These are phyloP conservation scores for Davidsoniella virescens DNA, from an alignment of 2,329 filamentous ascomycete genomes.

Conservation along the genomic window DNA sequence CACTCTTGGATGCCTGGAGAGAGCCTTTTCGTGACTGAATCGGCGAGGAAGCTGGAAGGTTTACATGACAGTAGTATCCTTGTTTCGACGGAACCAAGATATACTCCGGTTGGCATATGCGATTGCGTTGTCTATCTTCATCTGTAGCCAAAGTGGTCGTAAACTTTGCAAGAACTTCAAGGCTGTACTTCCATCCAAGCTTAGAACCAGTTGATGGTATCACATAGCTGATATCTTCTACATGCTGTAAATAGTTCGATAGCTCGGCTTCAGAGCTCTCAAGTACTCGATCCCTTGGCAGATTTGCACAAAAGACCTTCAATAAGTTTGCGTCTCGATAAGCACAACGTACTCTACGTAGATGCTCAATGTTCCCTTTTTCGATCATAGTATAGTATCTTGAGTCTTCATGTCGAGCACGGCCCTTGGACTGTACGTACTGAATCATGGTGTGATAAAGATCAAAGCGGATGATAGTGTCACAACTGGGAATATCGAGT, in stretches of 20 bases:
- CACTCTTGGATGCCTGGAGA: constrained; percentile 49
- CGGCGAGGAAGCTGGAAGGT: constrained; percentile 60
- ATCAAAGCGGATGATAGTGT: constrained; percentile 61
- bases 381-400: constrained; percentile 78
- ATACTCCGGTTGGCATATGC: constrained; percentile 36
- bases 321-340: constrained; percentile 45
- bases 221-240: constrained; percentile 34
- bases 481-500: constrained; percentile 52
- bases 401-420: constrained; percentile 63
- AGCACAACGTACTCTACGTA: constrained; percentile 39
- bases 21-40: constrained; percentile 49
- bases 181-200: constrained; percentile 59
- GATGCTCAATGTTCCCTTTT: constrained; percentile 45
- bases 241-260: no score
- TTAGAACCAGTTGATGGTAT: constrained; percentile 56
- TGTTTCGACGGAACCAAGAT: constrained; percentile 38
- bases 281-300: constrained; percentile 51
- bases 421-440: constrained; percentile 82
- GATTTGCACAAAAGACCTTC: constrained; percentile 54
- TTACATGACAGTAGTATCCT: constrained; percentile 60
- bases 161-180: constrained; percentile 57
- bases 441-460: constrained; percentile 81
- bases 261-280: not conserved
- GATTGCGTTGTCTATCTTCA: constrained; percentile 24
- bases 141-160: constrained; percentile 40